phyloP scores from a whole-genome alignment of 2,329 filamentous ascomycete species.

The Cladosporium velox region DNA sequence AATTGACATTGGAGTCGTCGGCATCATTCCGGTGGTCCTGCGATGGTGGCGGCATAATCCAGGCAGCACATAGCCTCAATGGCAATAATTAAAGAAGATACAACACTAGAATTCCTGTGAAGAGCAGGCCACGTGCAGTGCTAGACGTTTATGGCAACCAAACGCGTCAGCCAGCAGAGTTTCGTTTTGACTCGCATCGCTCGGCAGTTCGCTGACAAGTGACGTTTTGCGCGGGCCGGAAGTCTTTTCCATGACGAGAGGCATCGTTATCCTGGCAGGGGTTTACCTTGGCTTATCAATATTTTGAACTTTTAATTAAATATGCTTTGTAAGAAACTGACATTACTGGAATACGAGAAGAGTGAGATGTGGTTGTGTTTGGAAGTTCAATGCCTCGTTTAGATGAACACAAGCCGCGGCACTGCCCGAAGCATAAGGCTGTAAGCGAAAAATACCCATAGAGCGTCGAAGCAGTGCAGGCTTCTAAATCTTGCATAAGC shows the following conservation, averaged over 20 bases:
- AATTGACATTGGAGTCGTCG: neutral
- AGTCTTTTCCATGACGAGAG: slow-evolving; percentile 4
- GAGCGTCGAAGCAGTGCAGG: neutral
- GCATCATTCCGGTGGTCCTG: neutral
- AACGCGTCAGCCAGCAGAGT: slow-evolving; percentile 8
- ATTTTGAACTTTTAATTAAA: neutral
- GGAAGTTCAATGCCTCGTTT: neutral
- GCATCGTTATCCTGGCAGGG: neutral
- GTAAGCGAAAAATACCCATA: neutral
- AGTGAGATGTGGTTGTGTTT: neutral
- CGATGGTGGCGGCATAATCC: neutral
- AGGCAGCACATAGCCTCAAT: neutral
- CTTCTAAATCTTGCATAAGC: neutral
- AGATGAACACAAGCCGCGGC: neutral
- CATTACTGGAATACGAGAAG: neutral
- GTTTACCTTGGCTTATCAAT: neutral
- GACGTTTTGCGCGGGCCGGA: slow-evolving; percentile 17
- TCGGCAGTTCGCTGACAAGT: slow-evolving; percentile 6
- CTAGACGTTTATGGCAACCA: neutral
- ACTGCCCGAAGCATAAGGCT: neutral
- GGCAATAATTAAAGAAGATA: neutral
- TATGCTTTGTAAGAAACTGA: neutral
- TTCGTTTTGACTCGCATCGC: neutral
- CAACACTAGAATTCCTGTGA: neutral
- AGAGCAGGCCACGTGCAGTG: neutral